Percentiles rank a stretch among this genome's conserved stretches.
These are phyloP conservation scores for Heliamphora pulchella DNA, from an alignment of 179 eudicot species.

Conservation along the genomic window DNA sequence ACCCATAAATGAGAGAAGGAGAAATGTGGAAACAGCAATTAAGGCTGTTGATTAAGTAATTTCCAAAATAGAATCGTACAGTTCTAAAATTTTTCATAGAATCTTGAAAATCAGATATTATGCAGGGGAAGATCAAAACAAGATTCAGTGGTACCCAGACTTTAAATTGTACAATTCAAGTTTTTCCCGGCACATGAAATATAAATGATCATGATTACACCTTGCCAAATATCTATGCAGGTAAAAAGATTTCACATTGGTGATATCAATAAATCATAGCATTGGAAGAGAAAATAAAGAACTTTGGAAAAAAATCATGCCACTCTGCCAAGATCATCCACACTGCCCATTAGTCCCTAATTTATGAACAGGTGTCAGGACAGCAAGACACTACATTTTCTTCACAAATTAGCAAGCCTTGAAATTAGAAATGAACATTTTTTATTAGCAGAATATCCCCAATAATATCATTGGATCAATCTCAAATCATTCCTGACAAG, in stretches of 20 bases:
- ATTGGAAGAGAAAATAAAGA: neutral
- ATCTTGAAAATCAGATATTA: neutral
- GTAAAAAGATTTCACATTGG: neutral
- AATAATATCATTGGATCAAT: neutral
- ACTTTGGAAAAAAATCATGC: neutral
- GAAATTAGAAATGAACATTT: neutral
- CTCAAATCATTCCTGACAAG: neutral
- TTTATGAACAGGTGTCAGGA: neutral
- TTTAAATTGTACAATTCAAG: neutral
- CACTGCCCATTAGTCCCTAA: neutral
- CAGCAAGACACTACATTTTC: neutral
- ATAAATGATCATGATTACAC: neutral
- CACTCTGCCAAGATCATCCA: neutral
- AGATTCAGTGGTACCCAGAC: neutral
- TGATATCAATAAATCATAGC: neutral
- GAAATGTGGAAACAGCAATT: neutral
- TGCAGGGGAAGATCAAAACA: neutral
- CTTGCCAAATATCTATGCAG: neutral
- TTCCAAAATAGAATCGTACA: neutral
- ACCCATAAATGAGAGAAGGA: neutral
- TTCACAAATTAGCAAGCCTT: neutral
- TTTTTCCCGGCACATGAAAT: neutral
- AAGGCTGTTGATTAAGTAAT: slow-evolving; percentile 4
- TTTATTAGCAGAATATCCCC: neutral
- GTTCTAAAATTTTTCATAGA: neutral